Evolutionary conservation across 129 eudicot species (phyloP).

Genomic region (Arctium minus): DNA sequence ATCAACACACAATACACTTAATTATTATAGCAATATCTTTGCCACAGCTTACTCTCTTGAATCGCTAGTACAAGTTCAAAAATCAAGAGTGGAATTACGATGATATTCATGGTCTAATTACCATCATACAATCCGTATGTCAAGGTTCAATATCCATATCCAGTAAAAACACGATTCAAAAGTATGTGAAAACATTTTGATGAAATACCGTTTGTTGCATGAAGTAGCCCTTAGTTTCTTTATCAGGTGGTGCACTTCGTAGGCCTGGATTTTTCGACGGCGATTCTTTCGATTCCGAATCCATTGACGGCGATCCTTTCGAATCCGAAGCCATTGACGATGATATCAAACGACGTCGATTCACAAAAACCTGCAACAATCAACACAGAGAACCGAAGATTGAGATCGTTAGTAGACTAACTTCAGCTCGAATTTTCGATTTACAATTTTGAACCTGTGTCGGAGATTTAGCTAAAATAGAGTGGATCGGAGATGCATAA

Average conservation of each 20-base stretch:
- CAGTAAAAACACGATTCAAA: neutral
- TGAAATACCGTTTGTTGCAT: constrained; percentile 87
- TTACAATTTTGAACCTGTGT: constrained; percentile 6
- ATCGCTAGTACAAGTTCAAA: neutral
- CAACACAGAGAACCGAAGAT: neutral
- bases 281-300: constrained; percentile 44
- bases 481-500: constrained; percentile 23
- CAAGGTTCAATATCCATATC: neutral
- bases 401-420: neutral
- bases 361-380: constrained; percentile 32
- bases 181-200: neutral
- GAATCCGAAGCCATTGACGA: constrained; percentile 71
- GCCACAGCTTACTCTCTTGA: neutral
- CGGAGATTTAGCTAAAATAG: constrained; percentile 21
- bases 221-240: constrained; percentile 76
- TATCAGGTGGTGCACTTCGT: constrained; percentile 49
- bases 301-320: constrained; percentile 54
- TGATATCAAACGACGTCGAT: constrained; percentile 32
- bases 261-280: constrained; percentile 86
- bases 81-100: neutral
- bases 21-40: neutral
- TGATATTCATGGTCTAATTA: neutral
- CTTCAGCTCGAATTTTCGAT: neutral
- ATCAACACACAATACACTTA: neutral
- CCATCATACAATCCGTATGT: neutral